Evolutionary conservation across 129 eudicot species (phyloP).

Genomic region (Cynara cardunculus): DNA sequence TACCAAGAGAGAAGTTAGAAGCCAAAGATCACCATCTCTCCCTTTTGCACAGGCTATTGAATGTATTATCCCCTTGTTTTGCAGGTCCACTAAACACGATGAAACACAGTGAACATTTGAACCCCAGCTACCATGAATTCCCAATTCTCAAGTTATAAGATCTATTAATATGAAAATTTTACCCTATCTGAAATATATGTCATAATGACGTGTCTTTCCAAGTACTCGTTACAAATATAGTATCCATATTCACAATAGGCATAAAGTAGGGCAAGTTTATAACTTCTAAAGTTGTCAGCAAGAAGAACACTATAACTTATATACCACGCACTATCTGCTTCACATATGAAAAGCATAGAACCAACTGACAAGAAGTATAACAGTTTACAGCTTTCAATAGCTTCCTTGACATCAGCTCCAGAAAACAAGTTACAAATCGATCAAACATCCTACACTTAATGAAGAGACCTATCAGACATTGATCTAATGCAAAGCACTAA

Average conservation of each 20-base stretch:
- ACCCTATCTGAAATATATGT: not conserved
- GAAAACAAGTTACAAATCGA: not conserved
- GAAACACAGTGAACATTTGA: not conserved
- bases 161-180: not conserved
- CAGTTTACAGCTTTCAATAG: not conserved
- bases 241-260: not conserved
- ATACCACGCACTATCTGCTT: not conserved
- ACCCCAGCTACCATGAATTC: not conserved
- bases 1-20: not conserved
- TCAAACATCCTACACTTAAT: not conserved
- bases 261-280: not conserved
- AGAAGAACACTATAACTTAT: not conserved
- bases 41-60: not conserved
- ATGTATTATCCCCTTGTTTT: not conserved
- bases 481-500: not conserved
- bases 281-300: conserved; percentile 3
- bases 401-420: not conserved
- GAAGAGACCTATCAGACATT: not conserved
- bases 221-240: not conserved
- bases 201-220: not conserved
- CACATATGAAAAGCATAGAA: conserved; percentile 13
- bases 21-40: not conserved
- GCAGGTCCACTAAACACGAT: not conserved
- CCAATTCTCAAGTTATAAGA: not conserved
- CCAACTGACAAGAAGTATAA: not conserved